A percentile compares a stretch with the other conserved stretches of the same genome.
Evolutionary conservation across 2,329 filamentous ascomycete genomes (phyloP).

Genomic region (Colletotrichum tropicale): DNA sequence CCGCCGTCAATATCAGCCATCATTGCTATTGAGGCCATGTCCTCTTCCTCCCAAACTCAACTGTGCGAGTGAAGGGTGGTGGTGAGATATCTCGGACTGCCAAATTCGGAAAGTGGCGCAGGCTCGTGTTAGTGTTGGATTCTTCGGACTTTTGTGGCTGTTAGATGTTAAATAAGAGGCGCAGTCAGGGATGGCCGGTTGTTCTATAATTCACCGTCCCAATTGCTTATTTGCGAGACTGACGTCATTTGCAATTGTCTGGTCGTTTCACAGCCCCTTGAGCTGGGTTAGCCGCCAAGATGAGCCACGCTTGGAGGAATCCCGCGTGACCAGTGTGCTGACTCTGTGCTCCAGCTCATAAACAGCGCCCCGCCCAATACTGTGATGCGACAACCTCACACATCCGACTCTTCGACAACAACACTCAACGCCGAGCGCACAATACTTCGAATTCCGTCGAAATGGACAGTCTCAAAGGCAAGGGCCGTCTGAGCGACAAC

Average conservation of each 20-base stretch:
- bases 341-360: neutral
- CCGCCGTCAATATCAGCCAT: neutral
- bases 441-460: neutral
- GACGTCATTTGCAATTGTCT: neutral
- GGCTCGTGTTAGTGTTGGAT: neutral
- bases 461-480: neutral
- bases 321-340: neutral
- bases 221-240: neutral
- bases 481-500: neutral
- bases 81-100: neutral
- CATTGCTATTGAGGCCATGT: neutral
- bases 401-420: neutral
- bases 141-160: neutral
- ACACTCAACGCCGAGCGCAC: accelerated
- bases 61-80: neutral
- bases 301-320: neutral
- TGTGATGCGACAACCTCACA: neutral
- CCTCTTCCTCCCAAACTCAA: neutral
- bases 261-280: neutral
- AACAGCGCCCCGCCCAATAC: neutral
- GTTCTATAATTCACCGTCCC: neutral
- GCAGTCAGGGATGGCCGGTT: neutral
- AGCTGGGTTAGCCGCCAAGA: neutral
- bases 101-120: neutral
- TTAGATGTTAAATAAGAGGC: neutral